Conservation (phyloP, 148 eudicot species). For the Vaccinium myrtillus region DNA sequence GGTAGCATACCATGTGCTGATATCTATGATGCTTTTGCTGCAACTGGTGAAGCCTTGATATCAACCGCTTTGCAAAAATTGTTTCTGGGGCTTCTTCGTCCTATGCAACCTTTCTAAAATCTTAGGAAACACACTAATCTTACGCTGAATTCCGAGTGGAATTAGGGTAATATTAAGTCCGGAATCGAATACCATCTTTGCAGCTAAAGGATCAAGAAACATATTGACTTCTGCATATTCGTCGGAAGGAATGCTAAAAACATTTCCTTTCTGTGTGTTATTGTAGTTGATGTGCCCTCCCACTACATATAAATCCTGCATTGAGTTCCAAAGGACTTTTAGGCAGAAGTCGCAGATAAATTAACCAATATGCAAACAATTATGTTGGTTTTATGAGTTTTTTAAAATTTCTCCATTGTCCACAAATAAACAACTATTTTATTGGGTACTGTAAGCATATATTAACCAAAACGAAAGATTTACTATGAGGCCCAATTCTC, state of each 20-base stretch:
- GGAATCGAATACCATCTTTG: constrained; percentile 60
- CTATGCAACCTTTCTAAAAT: constrained; percentile 31
- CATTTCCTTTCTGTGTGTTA: constrained; percentile 46
- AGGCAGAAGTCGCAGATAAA: not conserved
- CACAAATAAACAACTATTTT: too few species aligned
- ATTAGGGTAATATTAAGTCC: constrained; percentile 55
- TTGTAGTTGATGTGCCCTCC: constrained; percentile 60
- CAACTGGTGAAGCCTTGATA: constrained; percentile 46
- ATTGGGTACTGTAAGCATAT: too few species aligned
- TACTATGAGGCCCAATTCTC: too few species aligned
- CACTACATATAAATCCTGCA: constrained; percentile 70
- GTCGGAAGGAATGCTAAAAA: constrained; percentile 58
- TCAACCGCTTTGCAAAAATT: constrained; percentile 40
- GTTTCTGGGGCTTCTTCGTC: constrained; percentile 60
- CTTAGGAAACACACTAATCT: constrained; percentile 32
- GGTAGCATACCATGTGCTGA: constrained; percentile 62
- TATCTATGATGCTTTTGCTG: constrained; percentile 47
- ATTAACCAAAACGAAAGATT: too few species aligned
- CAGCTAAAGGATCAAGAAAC: constrained; percentile 88
- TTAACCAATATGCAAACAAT: not conserved
- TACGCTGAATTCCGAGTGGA: constrained; percentile 51
- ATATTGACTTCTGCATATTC: constrained; percentile 65
- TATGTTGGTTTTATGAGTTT: not conserved
- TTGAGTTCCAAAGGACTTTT: not conserved
- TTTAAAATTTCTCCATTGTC: not conserved